phyloP scores from a whole-genome alignment of 495 filamentous ascomycete species.

The Trichoderma virens region DNA sequence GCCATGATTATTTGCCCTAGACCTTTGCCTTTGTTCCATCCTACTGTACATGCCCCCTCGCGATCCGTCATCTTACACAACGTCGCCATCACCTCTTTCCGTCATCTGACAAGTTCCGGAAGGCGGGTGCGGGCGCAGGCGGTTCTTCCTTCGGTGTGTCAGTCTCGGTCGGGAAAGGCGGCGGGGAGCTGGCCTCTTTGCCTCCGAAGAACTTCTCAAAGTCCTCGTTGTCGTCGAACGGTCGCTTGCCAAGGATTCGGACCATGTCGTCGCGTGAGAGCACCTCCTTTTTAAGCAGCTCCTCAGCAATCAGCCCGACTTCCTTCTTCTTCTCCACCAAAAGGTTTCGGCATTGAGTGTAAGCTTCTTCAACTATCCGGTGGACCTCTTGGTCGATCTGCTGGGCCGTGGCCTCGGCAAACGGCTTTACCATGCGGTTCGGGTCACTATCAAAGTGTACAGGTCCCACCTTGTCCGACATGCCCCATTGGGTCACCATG shows the following conservation, averaged over 20 bases:
- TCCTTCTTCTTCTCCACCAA: constrained; percentile 80
- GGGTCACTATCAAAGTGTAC: constrained; percentile 78
- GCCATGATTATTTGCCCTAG: not conserved
- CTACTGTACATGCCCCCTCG: not conserved
- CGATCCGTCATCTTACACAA: constrained; percentile 18
- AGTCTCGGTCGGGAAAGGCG: constrained; percentile 44
- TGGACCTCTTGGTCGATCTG: constrained; percentile 87
- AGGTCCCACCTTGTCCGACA: constrained; percentile 87
- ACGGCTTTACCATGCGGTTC: constrained; percentile 82
- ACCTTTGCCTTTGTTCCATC: not conserved
- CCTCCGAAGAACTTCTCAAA: constrained; percentile 87
- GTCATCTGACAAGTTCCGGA: constrained; percentile 17
- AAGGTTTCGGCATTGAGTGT: constrained; percentile 79
- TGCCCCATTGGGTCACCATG: constrained; percentile 98
- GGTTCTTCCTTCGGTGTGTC: constrained; percentile 24
- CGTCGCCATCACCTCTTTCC: constrained; percentile 15
- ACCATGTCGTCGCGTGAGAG: constrained; percentile 85
- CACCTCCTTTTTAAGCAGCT: constrained; percentile 86
- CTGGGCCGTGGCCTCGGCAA: constrained; percentile 86
- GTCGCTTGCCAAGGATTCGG: constrained; percentile 71
- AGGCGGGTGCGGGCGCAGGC: constrained; percentile 21
- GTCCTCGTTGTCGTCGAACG: constrained; percentile 75
- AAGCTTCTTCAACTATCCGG: constrained; percentile 82
- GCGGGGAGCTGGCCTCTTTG: constrained; percentile 44
- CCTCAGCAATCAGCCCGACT: constrained; percentile 84